Evolutionary conservation across 768 basidiomycete genomes (phyloP), one percentile per base, ranked within the genome.

Genomic region (Clitopilus passeckerianus): DNA sequence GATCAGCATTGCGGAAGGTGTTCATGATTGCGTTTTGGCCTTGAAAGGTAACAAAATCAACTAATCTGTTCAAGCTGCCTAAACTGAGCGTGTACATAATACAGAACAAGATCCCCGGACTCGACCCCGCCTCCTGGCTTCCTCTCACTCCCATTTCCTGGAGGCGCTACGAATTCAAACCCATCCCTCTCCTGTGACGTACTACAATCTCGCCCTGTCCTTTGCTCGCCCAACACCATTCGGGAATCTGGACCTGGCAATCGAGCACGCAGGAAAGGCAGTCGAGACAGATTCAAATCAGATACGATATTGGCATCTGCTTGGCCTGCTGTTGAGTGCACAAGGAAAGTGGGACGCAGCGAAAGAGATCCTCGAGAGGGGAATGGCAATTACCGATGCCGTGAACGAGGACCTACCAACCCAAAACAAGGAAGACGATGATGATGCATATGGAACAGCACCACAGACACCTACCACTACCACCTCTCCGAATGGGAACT

Each of bases 221-320:
- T 81, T 85, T 54, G 77, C 86, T 6, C 86, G 85, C 30, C 80
- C 86, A 0, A 86, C 89, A 14, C 81, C 82, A 1, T 73, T 76
- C 4, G 85, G 87, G 23, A 81, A 91, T 62, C 72, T 95, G 34
- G 77, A 83, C n/a, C 74, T 78, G 27, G 92, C 95, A 0, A 80
- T 90, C 7, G 71, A 79, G 14, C 76, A 85, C 56, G 90, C 91
- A 0, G 85, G 87, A 6, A 66, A 76, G 3, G 90, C 94, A 0
- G 85, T 96, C 2, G 90, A 95, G 68, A 77, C 79, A 6, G 84
- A 88, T 30, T 76, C 87, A 0, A 69, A 66, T 41, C 80, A 82
- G 58, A 74, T 91, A 22, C 81, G 91, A 43, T 89, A 90, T 57
- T 98, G 95, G 95, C 96, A 98, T 72, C 81, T 98, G 15, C 79